Evolutionary conservation across 495 filamentous ascomycete species (phyloP), one percentile per base, ranked within the genome.

Genomic region (Penicillium coffeae): DNA sequence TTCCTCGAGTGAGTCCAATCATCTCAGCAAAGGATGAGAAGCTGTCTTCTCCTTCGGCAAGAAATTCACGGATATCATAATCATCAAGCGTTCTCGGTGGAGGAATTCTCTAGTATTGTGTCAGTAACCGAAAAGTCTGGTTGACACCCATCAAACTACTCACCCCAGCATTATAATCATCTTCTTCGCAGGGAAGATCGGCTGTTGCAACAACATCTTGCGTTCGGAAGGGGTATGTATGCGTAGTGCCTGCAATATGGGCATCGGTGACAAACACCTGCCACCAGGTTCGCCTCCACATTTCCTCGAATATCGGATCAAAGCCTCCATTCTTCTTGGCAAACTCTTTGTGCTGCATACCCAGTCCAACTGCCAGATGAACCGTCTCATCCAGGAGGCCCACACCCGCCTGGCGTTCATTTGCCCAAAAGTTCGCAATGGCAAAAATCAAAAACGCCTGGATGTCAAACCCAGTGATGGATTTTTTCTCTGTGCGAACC

Each of bases 21-120:
- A 87, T 84, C 55, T 91, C 90, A 3, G 86, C 73, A 49, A 86
- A 89, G 3, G 87, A 90, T 13, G 87, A 90, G 58, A 88, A 91
- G n/a, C 68, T 64, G n/a, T 73, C 71, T 21, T 81, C 75, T 34
- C 84, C 79, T 6, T 67, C 68, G 3, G 75, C 70, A 30, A 30
- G 4, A 55, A 90, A 89, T 41, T 82, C 66, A 27, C 82, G 76
- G 51, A 83, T 79, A 52, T 91, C 83, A 56, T 89, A 89, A 34
- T 90, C 84, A 50, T 85, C 74, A 8, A 88, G 64, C 15, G 79
- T 82, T 52, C 71, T 76, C 1, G 84, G 74, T 1, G 67, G 62
- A 0, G 83, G 84, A 36, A 90, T 85, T 30, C 71, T 61, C 85
- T 89, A 45, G 13, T 2, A 33, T 4, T 10, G 25, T 5, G 25